Conservation (phyloP, 164 flowering plant genomes). For the Piper longum region DNA sequence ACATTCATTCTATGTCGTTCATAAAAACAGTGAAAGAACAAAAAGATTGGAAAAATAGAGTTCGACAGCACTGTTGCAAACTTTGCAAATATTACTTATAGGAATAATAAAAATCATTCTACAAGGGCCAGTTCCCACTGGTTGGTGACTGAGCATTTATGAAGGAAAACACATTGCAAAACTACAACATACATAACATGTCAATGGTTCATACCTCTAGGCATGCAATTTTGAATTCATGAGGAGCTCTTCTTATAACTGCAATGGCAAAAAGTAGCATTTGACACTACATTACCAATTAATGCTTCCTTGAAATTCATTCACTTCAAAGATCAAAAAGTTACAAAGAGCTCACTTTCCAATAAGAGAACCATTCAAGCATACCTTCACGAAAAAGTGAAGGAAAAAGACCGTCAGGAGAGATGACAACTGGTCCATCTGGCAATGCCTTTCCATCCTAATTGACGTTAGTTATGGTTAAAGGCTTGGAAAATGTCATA, state of each 20-base stretch:
- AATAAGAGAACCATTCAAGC: background rate
- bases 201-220: constrained; percentile 46
- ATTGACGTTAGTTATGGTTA: constrained; percentile 4
- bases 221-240: constrained; percentile 94
- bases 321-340: background rate
- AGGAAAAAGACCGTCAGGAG: constrained; percentile 99
- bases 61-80: background rate
- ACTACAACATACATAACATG: constrained; percentile 1
- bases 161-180: background rate
- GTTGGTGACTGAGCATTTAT: background rate
- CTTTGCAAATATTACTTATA: background rate
- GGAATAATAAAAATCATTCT: background rate
- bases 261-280: constrained; percentile 8
- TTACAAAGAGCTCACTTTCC: background rate
- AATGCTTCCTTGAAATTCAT: background rate
- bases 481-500: background rate
- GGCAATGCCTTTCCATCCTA: constrained; percentile 95
- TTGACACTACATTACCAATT: background rate
- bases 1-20: background rate
- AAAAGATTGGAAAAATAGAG: background rate
- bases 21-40: no score
- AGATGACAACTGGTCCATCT: constrained; percentile 92
- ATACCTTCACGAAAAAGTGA: constrained; percentile 87
- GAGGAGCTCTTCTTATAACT: constrained; percentile 97
- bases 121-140: background rate